phyloP scores from a whole-genome alignment of 805 yeast genomes.

The Saccharomycopsis malanga region DNA sequence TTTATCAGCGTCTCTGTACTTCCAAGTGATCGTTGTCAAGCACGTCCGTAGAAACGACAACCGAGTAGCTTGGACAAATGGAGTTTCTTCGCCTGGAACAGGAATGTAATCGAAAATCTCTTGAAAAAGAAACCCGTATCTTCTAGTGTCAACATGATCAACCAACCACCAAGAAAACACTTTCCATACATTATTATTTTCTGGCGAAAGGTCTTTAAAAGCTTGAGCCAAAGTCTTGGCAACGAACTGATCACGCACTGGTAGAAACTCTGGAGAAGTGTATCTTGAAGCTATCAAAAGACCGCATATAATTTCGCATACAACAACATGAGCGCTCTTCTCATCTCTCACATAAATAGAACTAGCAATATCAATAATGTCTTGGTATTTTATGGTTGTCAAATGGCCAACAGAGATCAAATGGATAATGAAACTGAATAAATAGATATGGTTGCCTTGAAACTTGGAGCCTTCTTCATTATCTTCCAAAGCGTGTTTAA shows the following conservation, averaged over 20 bases:
- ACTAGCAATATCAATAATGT: constrained; percentile 44
- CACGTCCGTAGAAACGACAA: constrained; percentile 47
- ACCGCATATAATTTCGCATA: constrained; percentile 65
- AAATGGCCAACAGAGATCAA: constrained; percentile 41
- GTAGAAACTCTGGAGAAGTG: constrained; percentile 31
- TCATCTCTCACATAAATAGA: constrained; percentile 56
- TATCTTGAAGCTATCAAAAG: constrained; percentile 43
- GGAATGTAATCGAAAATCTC: constrained; percentile 27
- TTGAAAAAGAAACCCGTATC: constrained; percentile 46
- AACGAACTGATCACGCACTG: constrained; percentile 41
- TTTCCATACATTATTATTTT: constrained; percentile 66
- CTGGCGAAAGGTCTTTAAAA: constrained; percentile 63
- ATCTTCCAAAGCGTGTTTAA: constrained; percentile 51
- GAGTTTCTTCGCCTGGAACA: constrained; percentile 48
- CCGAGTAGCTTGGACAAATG: constrained; percentile 57
- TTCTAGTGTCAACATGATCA: constrained; percentile 55
- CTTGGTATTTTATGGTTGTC: constrained; percentile 39
- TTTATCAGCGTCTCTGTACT: constrained; percentile 43
- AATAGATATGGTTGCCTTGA: constrained; percentile 55
- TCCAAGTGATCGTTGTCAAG: constrained; percentile 46
- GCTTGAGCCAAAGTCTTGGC: constrained; percentile 37
- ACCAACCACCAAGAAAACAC: constrained; percentile 72
- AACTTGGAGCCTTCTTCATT: constrained; percentile 64
- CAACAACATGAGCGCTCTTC: constrained; percentile 66
- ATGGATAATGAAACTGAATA: constrained; percentile 44